Base-by-base conservation (phyloP, 2,329 filamentous ascomycete species). In the Zopfia rhizophila region DNA sequence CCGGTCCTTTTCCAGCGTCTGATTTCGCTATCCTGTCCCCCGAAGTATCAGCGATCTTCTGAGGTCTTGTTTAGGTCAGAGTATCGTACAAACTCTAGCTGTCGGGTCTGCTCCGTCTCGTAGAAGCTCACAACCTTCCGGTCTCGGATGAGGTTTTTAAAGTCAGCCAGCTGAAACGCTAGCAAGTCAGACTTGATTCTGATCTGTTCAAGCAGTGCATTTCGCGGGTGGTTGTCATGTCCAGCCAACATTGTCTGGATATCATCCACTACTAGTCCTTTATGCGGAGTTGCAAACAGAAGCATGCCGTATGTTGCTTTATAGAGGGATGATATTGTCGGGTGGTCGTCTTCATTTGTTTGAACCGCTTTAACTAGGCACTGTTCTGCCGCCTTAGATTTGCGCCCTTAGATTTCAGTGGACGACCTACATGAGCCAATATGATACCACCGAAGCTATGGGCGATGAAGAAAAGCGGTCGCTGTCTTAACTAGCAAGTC, bases 121-220 rank as follows among this genome's bases (percentile, higher is more conserved):
- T 59, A 69, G 40, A 68, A 69, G 45, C 56, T 67, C 19, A 63
- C 46, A 22, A 69, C 54, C 38, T 64, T 66, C 2, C 60, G 46
- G 27, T 66, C 61, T 12, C 54, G 43, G 24, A 64, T 53, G 32
- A 65, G 28, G 30, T 69, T 61, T 33, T 55, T 65, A 31, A 69
- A 68, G 22, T 61, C 53, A 0, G 25, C 44, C 2, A 65, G 43
- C 19, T 66, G 62, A 29, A 33, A 35, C 11, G 30, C 28, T 1
- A 68, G 53, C 12, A 46, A 14, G 11, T 32, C 14, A 31, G 42
- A 46, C 37, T 51, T 42, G 1, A 3, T 13, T 12, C 16, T 22
- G 21, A 51, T 46, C 25, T 51, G 29, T 7, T 27, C 19, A 12
- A 51, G 42, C 17, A 51, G 24, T 11, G 21, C 27, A 23, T 24